A percentile compares a stretch with the other conserved stretches of the same genome.
phyloP scores from a whole-genome alignment of 495 filamentous ascomycete genomes.

The Hyaloscypha hepaticicola region DNA sequence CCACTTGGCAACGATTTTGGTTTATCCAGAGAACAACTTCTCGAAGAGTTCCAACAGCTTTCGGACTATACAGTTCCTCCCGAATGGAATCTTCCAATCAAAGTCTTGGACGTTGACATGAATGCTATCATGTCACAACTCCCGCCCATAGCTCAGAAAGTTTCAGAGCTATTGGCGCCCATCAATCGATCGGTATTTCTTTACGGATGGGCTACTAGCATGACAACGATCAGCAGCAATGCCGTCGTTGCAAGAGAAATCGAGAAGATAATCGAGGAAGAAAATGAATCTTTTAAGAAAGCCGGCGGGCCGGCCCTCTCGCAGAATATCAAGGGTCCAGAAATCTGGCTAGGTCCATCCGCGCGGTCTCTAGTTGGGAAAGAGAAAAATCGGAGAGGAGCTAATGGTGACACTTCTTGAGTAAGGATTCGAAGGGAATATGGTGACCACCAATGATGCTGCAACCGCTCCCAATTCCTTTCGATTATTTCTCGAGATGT shows the following conservation, averaged over 20 bases:
- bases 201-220: conserved; percentile 60
- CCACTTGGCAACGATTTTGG: conserved; percentile 15
- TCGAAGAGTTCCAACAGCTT: conserved; percentile 30
- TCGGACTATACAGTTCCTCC: conserved; percentile 31
- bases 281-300: conserved; percentile 6
- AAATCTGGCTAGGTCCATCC: conserved; percentile 61
- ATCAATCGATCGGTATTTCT: conserved; percentile 70
- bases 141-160: conserved; percentile 26
- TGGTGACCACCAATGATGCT: too few species aligned
- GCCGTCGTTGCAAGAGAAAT: conserved; percentile 62
- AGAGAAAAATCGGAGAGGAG: conserved; percentile 29
- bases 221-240: conserved; percentile 69
- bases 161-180: conserved; percentile 48
- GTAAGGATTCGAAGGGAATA: too few species aligned
- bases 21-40: conserved; percentile 7
- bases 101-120: conserved; percentile 29
- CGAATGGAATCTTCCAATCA: conserved; percentile 34
- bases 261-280: conserved; percentile 49
- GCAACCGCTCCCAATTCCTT: too few species aligned
- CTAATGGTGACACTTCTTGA: not conserved
- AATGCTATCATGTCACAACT: conserved; percentile 13
- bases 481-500: too few species aligned
- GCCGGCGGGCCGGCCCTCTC: not conserved
- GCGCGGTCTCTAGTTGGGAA: conserved; percentile 65
- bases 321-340: conserved; percentile 49